Conservation (phyloP, 139 green algal genomes). For the Diplosphaera chodatii region DNA sequence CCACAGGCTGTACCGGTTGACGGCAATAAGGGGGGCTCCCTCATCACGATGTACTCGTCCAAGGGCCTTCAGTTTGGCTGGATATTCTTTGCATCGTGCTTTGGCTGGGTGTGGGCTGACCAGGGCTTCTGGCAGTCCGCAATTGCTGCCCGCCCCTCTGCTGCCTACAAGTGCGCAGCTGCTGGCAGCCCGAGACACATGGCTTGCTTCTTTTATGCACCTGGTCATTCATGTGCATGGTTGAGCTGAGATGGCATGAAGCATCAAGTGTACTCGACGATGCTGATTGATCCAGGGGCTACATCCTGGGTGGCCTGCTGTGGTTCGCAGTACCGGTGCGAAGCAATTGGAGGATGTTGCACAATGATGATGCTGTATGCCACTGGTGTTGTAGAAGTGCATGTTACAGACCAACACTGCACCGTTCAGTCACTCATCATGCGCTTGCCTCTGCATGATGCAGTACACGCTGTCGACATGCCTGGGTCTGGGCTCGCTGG, state of each 20-base stretch:
- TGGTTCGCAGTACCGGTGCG: conserved; percentile 12
- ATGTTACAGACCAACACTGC: too few species aligned
- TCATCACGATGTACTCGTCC: neutral
- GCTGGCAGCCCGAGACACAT: too few species aligned
- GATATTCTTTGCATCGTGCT: conserved; percentile 12
- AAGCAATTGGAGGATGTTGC: too few species aligned
- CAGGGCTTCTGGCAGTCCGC: conserved; percentile 20
- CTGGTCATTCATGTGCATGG: too few species aligned
- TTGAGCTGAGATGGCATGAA: too few species aligned
- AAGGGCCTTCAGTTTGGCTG: conserved; percentile 6
- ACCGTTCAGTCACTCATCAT: too few species aligned
- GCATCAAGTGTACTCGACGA: too few species aligned
- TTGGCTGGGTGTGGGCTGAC: conserved; percentile 10
- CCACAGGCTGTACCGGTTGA: neutral
- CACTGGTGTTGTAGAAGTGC: too few species aligned
- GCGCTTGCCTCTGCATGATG: too few species aligned
- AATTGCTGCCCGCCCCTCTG: conserved; percentile 2
- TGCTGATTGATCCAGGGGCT: conserved; percentile 5
- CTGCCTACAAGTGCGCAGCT: conserved; percentile 15
- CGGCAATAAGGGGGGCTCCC: conserved; percentile 10
- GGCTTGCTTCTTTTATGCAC: too few species aligned
- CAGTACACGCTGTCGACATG: conserved; percentile 7
- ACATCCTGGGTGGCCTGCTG: conserved; percentile 13
- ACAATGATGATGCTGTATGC: too few species aligned
- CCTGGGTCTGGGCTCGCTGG: conserved; percentile 6